Evolutionary conservation across 768 basidiomycete species (phyloP).

Genomic region (Chlorophyllum brunneum): DNA sequence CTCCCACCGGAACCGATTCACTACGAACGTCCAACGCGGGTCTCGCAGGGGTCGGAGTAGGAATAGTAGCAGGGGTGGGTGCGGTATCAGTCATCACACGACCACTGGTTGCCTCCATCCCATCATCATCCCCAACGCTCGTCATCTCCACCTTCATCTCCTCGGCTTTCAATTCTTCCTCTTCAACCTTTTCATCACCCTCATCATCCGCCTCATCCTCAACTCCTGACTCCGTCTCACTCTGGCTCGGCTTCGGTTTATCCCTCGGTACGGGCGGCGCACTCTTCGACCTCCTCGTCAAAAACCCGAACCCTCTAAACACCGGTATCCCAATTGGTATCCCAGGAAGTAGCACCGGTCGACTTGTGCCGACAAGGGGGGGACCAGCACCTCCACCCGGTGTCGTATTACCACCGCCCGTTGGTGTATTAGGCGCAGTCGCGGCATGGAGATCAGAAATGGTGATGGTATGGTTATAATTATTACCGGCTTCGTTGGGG

Average conservation of each 20-base stretch:
- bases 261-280: slow-evolving; percentile 54
- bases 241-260: not conserved
- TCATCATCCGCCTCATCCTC: slow-evolving; percentile 8
- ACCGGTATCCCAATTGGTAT: slow-evolving; percentile 6
- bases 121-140: not conserved
- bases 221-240: not conserved
- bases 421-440: not conserved
- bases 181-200: slow-evolving; percentile 13
- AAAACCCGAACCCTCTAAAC: slow-evolving; percentile 37
- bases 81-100: not conserved
- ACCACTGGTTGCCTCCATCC: not conserved
- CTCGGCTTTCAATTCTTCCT: not conserved
- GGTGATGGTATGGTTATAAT: not conserved
- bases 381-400: not conserved
- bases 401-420: not conserved
- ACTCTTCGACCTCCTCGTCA: slow-evolving; percentile 43
- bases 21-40: too few relatives aligned
- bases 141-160: not conserved
- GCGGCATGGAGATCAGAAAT: not conserved
- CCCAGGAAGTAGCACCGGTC: slow-evolving; percentile 19
- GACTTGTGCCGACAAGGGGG: slow-evolving; percentile 5
- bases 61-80: not conserved
- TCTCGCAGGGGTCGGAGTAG: too few relatives aligned
- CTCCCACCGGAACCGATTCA: too few relatives aligned
- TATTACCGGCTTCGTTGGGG: not conserved